Conservation (phyloP, 179 eudicot species). For the Carnegiea gigantea region DNA sequence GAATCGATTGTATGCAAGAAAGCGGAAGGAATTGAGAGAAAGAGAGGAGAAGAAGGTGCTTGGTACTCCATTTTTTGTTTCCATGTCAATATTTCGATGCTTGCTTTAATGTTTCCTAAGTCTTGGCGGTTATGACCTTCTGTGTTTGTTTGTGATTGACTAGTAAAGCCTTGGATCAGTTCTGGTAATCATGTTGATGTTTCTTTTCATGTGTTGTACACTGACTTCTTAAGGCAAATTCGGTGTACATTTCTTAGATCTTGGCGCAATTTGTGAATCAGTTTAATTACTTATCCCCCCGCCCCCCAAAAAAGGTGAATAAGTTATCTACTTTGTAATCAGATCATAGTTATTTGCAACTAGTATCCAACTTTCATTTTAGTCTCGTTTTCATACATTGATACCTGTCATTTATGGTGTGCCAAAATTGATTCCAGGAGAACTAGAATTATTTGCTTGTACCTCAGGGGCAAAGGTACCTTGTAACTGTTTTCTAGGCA, state of each 20-base stretch:
- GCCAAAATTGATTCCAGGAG: neutral
- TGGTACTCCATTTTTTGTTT: neutral
- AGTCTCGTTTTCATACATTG: neutral
- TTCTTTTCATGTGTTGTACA: neutral
- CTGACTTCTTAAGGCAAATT: neutral
- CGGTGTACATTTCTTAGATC: neutral
- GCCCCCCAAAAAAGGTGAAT: no score
- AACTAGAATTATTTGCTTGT: neutral
- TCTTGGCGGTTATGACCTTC: neutral
- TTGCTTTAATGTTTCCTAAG: neutral
- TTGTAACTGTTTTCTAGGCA: neutral
- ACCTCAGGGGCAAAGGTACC: neutral
- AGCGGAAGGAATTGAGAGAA: conserved; percentile 75
- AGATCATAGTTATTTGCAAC: neutral
- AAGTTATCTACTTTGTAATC: neutral
- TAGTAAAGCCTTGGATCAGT: neutral
- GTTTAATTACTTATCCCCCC: neutral
- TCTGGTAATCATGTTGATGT: neutral
- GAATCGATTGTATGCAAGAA: conserved; percentile 79
- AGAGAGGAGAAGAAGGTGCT: conserved; percentile 57
- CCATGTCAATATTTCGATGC: neutral
- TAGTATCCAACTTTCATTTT: neutral
- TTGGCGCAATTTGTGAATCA: neutral
- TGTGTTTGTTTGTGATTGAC: neutral
- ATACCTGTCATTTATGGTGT: no score